These are phyloP conservation scores for Rhodotorula toruloides DNA, from an alignment of 768 basidiomycete species.

Conservation along the genomic window DNA sequence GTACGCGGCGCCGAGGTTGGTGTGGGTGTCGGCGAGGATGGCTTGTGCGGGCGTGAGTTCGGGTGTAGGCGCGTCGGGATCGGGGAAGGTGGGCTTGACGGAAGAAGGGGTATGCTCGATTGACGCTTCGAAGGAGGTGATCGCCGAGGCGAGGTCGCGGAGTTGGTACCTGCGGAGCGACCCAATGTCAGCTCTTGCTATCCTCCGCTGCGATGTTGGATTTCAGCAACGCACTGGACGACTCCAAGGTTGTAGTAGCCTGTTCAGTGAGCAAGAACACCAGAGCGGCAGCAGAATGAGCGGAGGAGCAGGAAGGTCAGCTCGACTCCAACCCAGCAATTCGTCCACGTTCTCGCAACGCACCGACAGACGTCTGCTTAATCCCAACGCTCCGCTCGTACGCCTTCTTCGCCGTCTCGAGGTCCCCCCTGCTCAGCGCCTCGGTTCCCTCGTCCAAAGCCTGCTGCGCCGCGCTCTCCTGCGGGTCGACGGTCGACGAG, in stretches of 20 bases:
- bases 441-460: slow-evolving; percentile 32
- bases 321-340: too few relatives aligned
- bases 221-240: slow-evolving; percentile 20
- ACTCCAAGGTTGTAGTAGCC: slow-evolving; percentile 40
- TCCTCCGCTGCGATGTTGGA: too few relatives aligned
- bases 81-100: slow-evolving; percentile 19
- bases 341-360: too few relatives aligned
- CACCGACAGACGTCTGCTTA: slow-evolving; percentile 33
- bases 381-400: slow-evolving; percentile 27
- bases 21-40: slow-evolving; percentile 46
- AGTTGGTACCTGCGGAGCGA: slow-evolving; percentile 20
- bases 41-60: slow-evolving; percentile 26
- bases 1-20: slow-evolving; percentile 49
- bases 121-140: slow-evolving; percentile 27
- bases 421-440: slow-evolving; percentile 26
- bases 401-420: slow-evolving; percentile 3
- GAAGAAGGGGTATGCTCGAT: slow-evolving; percentile 6
- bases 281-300: background rate
- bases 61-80: slow-evolving; percentile 15
- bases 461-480: slow-evolving; percentile 21
- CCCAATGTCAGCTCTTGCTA: background rate
- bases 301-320: background rate
- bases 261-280: background rate
- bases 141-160: slow-evolving; percentile 20
- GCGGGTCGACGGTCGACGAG: slow-evolving; percentile 30